These are phyloP conservation scores for Vanrija sp. DNA, from an alignment of 1,284 basidiomycete species.

Conservation along the genomic window DNA sequence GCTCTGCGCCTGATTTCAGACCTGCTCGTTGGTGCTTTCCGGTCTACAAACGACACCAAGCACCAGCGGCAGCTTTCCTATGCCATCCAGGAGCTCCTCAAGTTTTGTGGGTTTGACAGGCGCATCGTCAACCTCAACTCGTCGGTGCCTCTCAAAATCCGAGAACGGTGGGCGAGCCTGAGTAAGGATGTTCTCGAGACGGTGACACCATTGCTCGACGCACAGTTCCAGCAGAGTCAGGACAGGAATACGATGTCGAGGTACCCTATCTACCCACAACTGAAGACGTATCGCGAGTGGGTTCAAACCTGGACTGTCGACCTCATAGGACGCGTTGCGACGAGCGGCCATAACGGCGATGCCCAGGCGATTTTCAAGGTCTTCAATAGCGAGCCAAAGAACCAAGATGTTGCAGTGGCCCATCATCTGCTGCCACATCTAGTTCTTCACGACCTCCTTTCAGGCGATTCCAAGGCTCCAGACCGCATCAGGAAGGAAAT, in stretches of 20 bases:
- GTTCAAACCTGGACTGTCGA: constrained; percentile 83
- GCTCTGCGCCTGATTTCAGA: constrained; percentile 81
- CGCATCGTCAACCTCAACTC: constrained; percentile 40
- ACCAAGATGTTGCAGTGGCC: constrained; percentile 87
- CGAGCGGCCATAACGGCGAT: constrained; percentile 15
- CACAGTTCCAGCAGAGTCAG: constrained; percentile 58
- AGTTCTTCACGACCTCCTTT: constrained; percentile 79
- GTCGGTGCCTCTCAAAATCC: constrained; percentile 63
- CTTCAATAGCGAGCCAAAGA: constrained; percentile 73
- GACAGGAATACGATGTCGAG: constrained; percentile 38
- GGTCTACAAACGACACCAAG: constrained; percentile 86
- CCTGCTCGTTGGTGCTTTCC: constrained; percentile 85
- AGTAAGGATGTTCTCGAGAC: constrained; percentile 84
- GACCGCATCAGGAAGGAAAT: constrained; percentile 73
- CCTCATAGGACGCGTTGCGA: constrained; percentile 63
- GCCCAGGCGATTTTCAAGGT: constrained; percentile 66
- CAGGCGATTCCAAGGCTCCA: constrained; percentile 62
- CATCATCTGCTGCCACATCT: constrained; percentile 89
- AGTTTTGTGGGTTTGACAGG: constrained; percentile 80
- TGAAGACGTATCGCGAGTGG: constrained; percentile 91
- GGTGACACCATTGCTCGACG: constrained; percentile 79
- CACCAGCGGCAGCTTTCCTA: constrained; percentile 88
- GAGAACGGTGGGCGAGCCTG: constrained; percentile 67
- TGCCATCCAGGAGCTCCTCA: constrained; percentile 87
- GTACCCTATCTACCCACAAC: constrained; percentile 70